Evolutionary conservation across 1,139 yeast species (phyloP), one percentile per base, ranked within the genome.

Genomic region (Diutina pseudorugosa): DNA sequence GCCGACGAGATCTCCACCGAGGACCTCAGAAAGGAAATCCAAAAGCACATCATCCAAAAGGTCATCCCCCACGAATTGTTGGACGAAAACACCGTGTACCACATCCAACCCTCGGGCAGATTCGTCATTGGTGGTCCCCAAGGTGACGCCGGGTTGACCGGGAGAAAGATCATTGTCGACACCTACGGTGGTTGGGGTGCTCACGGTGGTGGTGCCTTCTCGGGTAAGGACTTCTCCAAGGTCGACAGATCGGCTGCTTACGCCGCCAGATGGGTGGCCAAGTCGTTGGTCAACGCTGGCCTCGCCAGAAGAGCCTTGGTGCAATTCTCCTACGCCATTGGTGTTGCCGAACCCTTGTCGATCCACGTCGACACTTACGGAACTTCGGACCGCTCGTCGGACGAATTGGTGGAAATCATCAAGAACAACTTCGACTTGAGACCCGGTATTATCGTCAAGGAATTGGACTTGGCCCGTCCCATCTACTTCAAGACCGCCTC

Each of bases 181-280:
- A 95, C 98, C 60, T 93, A 93, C 77, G 99, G 99, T 79, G 98
- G 99, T 66, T 94, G 98, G 94, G 97, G 98, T 76, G 98, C 98
- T 66, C 98, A 93, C 80, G 99, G 99, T 77, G 99, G 99, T 81
- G 99, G 99, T 82, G 98, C 98, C 61, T 93, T 94, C 90, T 87
- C 96, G 59, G 99, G 99, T 76, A 93, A 93, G 82, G 99, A 93
- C 76, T 93, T 89, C 87, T 89, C 98, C 71, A 93, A 93, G 82
- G 99, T 93, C 68, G 99, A 93, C 76, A 89, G 99, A 80, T 93
- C 98, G 61, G 99, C 98, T 69, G 98, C 98, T 62, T 93, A 93
- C 71, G 98, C 98, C 67, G 98, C 98, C 64, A 90, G 98, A 80
- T 94, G 98, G 98, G 97, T 93, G 65, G 98, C 98, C 72, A 93